Evolutionary conservation across 768 basidiomycete genomes (phyloP), one percentile per base, ranked within the genome.

Genomic region (Mycena olivaceomarginata): DNA sequence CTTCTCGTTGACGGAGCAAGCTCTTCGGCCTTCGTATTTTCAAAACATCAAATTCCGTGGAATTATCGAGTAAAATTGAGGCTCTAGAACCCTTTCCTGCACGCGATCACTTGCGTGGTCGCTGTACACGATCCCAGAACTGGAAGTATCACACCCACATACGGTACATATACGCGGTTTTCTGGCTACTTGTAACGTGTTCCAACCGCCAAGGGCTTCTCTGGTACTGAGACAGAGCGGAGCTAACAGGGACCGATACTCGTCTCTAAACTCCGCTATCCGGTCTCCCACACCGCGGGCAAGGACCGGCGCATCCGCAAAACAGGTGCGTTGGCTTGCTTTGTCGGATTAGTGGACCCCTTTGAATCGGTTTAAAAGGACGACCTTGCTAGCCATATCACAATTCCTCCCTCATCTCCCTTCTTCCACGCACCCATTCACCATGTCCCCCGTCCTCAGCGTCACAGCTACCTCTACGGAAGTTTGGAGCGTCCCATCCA

Each of bases 121-220:
- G 31, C 59, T 37, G 59, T 31, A 43, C 63, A 46, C 45, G 18
- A 66, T 7, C 64, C 3, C 64, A 62, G 39, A 62, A 18, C 60
- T 62, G 60, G 39, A 12, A 31, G 13, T 20, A 22, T 22, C n/a
- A n/a, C 31, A 31, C 31, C 31, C 31, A 31, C 31, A 31, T 3
- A 31, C 31, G 37, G 8, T 31, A n/a, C 16, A 37, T 20, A 60
- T 46, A 9, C 10, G 39, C 15, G 43, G 59, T 18, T 46, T 31
- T 62, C 5, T 43, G 13, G 40, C 46, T 37, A 45, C 69, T 59
- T 25, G 13, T 9, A 40, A 37, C 37, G 37, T 31, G 60, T 62
- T 70, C 59, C 62, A 16, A 37, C 22, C 20, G 69, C 59, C 69
- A 70, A 70, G 69, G 59, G 5, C 46, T 62, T 60, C 69, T 48